Conservation (phyloP, 306 rosid species). For the Cucumis sativus region Cucumber_9930_V3 NC_026655.2:3067501-3068000, state of each 20-base stretch:
- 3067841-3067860: conserved; percentile 82
- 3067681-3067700: neutral
- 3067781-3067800: neutral
- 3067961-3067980: conserved; percentile 9
- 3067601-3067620: too few species aligned
- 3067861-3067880: conserved; percentile 68
- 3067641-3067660: neutral
- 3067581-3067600: too few species aligned
- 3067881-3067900: conserved; percentile 62
- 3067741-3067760: neutral
- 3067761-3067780: neutral
- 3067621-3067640: neutral
- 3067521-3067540: too few species aligned
- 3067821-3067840: conserved; percentile 4
- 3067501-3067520: too few species aligned
- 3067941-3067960: conserved; percentile 28
- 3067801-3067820: neutral
- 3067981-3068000: conserved; percentile 53
- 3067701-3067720: conserved; percentile 1
- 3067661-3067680: neutral
- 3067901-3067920: conserved; percentile 23
- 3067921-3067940: conserved; percentile 46
- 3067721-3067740: neutral
- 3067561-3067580: too few species aligned
- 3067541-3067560: too few species aligned